Evolutionary conservation across 2,329 filamentous ascomycete genomes (phyloP).

Genomic region (Talaromyces islandicus): DNA sequence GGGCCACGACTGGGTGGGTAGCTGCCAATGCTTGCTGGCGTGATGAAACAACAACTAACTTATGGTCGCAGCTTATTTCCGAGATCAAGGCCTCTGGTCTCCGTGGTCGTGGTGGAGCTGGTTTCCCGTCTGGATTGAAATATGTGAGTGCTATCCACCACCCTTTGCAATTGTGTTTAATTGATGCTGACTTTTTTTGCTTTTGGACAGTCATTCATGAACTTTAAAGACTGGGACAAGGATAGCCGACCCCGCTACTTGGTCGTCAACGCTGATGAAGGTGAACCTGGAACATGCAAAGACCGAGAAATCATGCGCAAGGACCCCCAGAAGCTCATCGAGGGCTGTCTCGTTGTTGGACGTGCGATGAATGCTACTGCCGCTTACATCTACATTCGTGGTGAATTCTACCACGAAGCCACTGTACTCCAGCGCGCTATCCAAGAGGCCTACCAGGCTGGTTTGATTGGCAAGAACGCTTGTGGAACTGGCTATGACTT

Average conservation of each 20-base stretch:
- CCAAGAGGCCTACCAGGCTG: conserved; percentile 93
- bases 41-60: not conserved
- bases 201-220: conserved; percentile 84
- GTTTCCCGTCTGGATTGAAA: conserved; percentile 97
- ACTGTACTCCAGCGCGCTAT: conserved; percentile 90
- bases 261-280: conserved; percentile 97
- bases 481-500: conserved; percentile 97
- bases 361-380: conserved; percentile 98
- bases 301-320: conserved; percentile 99
- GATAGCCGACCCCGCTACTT: conserved; percentile 92
- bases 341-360: conserved; percentile 92
- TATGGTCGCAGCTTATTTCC: conserved; percentile 66
- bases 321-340: conserved; percentile 97
- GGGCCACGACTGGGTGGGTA: conserved; percentile 79
- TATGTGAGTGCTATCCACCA: conserved; percentile 64
- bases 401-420: conserved; percentile 95
- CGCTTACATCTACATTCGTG: conserved; percentile 98
- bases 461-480: conserved; percentile 95
- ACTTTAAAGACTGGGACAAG: conserved; percentile 99
- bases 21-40: not conserved
- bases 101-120: conserved; percentile 91
- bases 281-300: conserved; percentile 98
- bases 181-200: not conserved
- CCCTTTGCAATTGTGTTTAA: not conserved
- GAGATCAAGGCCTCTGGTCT: conserved; percentile 96